Conservation (phyloP, 129 eudicot species). For the Flaveria trinervia region DNA sequence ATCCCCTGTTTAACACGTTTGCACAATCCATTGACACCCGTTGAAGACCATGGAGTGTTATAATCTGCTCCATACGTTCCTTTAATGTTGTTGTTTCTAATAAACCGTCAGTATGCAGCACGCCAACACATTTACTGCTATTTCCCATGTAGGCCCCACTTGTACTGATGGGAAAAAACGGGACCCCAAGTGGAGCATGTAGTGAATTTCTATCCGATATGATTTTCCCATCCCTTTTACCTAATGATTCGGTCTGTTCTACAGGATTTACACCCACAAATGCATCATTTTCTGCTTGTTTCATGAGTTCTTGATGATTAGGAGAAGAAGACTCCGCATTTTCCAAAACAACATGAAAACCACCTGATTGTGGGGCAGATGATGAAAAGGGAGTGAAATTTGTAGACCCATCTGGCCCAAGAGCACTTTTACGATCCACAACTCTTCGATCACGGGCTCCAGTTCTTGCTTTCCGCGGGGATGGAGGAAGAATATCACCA, state of each 20-base stretch:
- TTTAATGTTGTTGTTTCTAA: slow-evolving; percentile 59
- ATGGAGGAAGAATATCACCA: slow-evolving; percentile 65
- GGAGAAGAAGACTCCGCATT: slow-evolving; percentile 54
- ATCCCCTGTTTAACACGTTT: slow-evolving; percentile 62
- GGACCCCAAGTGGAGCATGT: slow-evolving; percentile 85
- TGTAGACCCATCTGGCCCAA: slow-evolving; percentile 55
- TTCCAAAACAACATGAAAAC: slow-evolving; percentile 40
- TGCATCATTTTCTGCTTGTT: slow-evolving; percentile 43
- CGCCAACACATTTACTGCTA: slow-evolving; percentile 44
- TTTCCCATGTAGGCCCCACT: slow-evolving; percentile 57
- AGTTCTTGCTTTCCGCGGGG: slow-evolving; percentile 66
- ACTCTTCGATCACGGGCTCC: slow-evolving; percentile 57
- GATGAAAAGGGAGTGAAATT: slow-evolving; percentile 40
- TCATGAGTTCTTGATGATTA: slow-evolving; percentile 51
- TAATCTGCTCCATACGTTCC: slow-evolving; percentile 83
- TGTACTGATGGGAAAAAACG: slow-evolving; percentile 50
- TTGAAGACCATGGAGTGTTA: slow-evolving; percentile 58
- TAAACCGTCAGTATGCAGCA: slow-evolving; percentile 52
- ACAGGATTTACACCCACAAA: slow-evolving; percentile 45
- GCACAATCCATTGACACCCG: slow-evolving; percentile 79
- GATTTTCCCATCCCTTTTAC: slow-evolving; percentile 45
- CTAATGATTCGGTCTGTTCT: slow-evolving; percentile 41
- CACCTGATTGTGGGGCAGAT: slow-evolving; percentile 38
- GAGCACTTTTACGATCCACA: slow-evolving; percentile 61
- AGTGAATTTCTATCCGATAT: slow-evolving; percentile 49